Evolutionary conservation across 257 asterid species (phyloP), one percentile per base, ranked within the genome.

Genomic region (Solanum pennellii): DNA sequence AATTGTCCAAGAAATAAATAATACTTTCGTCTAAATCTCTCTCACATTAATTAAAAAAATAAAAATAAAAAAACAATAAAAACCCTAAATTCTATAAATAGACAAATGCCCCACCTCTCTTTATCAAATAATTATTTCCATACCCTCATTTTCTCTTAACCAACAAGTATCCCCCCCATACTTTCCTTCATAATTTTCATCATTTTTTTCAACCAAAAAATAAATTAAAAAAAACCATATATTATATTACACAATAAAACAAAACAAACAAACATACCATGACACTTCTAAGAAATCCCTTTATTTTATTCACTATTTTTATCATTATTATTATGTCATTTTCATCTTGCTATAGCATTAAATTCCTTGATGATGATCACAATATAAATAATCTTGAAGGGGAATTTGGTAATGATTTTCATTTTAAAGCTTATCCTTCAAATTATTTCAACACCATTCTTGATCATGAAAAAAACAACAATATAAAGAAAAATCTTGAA

Each of bases 351-450:
- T 25, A 18, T 16, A 77, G 41, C 9, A 44, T 44, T 77, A 77
- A 77, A 44, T 80, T 47, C 68, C 16, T 9, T 16, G 42, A 47
- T 29, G 44, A 45, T 47, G 27, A 27, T 47, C 47, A 73, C 47
- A 80, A 45, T 6, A 45, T 27, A 37, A 80, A 45, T 80, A 47
- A 44, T 79, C 66, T 47, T 80, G 42, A 80, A 80, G 52, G 5
- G 27, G 95, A 93, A 88, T 45, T 86, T n/a, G 92, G 94, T 47
- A 74, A 89, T 39, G 92, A 89, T 77, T 89, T 88, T 71, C 89
- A 89, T 77, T 89, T 88, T 71, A 88, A 71, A 44, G 94, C 94
- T 65, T 89, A 83, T 41, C 96, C 94, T 47, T 91, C 90, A 21
- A 86, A 83, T 89, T 86, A 86, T 16, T 65, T 82, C 60, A 83